phyloP scores from a whole-genome alignment of 306 rosid species.

The Nissolia schottii region DNA sequence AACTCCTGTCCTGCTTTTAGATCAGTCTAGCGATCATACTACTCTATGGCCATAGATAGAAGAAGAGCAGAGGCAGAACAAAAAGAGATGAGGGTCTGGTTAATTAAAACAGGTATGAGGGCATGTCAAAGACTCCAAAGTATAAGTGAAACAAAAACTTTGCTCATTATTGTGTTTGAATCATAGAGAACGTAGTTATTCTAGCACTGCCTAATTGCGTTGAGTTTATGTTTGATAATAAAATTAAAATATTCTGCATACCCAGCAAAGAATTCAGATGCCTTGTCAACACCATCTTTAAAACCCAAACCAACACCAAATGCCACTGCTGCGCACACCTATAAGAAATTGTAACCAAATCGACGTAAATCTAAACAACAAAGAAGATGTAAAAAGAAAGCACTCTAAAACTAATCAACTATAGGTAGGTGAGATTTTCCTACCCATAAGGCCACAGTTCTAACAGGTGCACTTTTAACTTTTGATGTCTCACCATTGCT shows the following conservation, averaged over 20 bases:
- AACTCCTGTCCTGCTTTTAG: background rate
- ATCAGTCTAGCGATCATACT: conserved; percentile 8
- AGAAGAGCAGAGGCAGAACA: background rate
- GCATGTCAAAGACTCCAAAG: background rate
- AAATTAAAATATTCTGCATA: conserved; percentile 36
- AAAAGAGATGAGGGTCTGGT: background rate
- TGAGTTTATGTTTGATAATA: background rate
- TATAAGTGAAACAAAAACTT: conserved; percentile 1
- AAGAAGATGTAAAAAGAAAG: conserved; percentile 12
- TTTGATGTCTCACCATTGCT: conserved; percentile 18
- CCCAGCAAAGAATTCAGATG: conserved; percentile 91
- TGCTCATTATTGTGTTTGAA: background rate
- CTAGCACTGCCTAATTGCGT: background rate
- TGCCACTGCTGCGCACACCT: conserved; percentile 75
- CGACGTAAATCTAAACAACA: background rate
- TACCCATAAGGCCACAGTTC: conserved; percentile 80
- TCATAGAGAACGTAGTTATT: conserved; percentile 6
- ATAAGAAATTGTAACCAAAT: conserved; percentile 4
- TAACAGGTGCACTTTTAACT: conserved; percentile 31
- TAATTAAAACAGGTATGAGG: background rate
- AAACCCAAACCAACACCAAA: conserved; percentile 83
- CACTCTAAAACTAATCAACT: background rate
- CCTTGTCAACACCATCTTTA: conserved; percentile 71
- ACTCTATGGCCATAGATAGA: conserved; percentile 8
- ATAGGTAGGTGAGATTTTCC: conserved; percentile 30